Evolutionary conservation across 2,329 filamentous ascomycete species (phyloP).

Genomic region (Apiospora sp.): DNA sequence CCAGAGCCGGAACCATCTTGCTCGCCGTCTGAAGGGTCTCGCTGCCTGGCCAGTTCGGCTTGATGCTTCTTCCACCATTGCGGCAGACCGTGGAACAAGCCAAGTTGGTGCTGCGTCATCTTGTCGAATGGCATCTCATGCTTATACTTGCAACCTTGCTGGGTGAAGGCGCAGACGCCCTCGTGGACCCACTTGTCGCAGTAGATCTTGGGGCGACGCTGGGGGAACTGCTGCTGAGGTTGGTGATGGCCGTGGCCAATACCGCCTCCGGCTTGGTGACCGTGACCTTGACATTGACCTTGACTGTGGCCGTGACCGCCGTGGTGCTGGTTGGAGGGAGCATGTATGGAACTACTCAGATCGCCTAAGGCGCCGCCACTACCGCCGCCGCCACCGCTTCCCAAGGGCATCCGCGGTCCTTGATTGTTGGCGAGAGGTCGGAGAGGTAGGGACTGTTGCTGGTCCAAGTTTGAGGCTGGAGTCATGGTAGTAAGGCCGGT

Average conservation of each 20-base stretch:
- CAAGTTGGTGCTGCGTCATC: constrained; percentile 71
- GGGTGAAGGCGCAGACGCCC: constrained; percentile 83
- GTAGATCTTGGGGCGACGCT: constrained; percentile 68
- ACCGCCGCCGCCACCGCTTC: background rate
- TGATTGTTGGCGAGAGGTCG: background rate
- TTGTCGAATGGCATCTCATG: constrained; percentile 85
- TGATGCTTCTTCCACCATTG: constrained; percentile 66
- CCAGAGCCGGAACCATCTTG: background rate
- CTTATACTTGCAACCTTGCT: constrained; percentile 88
- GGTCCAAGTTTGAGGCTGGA: background rate
- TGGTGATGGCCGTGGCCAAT: background rate
- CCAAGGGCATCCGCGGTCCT: constrained; percentile 18
- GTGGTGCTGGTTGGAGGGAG: background rate
- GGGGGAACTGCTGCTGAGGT: constrained; percentile 26
- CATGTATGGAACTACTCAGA: constrained; percentile 13
- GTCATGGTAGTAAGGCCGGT: background rate
- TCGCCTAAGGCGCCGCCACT: background rate
- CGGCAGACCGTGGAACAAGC: constrained; percentile 72
- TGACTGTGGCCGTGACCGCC: background rate
- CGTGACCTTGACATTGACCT: background rate
- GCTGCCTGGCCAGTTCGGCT: constrained; percentile 50
- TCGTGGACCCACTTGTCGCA: constrained; percentile 92
- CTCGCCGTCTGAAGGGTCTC: constrained; percentile 29
- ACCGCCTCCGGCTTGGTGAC: background rate
- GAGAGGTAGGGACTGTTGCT: background rate